Conservation (phyloP, 768 basidiomycete species). For the Lentinula edodes region DNA sequence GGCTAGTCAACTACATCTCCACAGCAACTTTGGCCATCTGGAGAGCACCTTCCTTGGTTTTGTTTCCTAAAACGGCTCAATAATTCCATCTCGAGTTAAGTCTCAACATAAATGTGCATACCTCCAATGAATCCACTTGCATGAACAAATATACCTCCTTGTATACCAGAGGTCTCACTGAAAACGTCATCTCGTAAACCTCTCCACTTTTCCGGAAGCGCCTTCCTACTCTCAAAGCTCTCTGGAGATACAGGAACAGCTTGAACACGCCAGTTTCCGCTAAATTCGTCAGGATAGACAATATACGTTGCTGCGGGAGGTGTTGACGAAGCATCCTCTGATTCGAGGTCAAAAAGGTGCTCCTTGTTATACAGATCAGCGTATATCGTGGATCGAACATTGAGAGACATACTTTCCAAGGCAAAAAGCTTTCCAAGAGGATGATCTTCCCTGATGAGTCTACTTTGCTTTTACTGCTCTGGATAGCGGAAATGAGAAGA, state of each 20-base stretch:
- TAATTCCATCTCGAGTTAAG: neutral
- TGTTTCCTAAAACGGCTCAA: constrained; percentile 54
- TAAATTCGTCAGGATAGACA: constrained; percentile 82
- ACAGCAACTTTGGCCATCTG: constrained; percentile 71
- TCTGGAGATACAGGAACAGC: constrained; percentile 80
- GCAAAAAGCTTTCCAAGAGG: constrained; percentile 71
- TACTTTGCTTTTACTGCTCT: constrained; percentile 47
- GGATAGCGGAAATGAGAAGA: constrained; percentile 56
- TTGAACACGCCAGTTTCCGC: constrained; percentile 83
- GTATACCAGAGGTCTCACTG: constrained; percentile 66
- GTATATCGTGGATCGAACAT: constrained; percentile 10
- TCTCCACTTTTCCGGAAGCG: constrained; percentile 90
- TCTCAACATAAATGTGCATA: constrained; percentile 22
- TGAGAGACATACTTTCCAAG: constrained; percentile 70
- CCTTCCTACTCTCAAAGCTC: constrained; percentile 87
- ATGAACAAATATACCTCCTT: constrained; percentile 88
- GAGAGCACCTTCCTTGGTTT: constrained; percentile 85
- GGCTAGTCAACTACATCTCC: constrained; percentile 21
- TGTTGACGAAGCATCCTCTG: constrained; percentile 34
- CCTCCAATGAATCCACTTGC: constrained; percentile 97
- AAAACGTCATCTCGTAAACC: constrained; percentile 85
- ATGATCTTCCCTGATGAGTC: constrained; percentile 77
- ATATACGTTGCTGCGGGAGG: constrained; percentile 70
- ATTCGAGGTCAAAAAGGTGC: constrained; percentile 87
- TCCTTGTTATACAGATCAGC: constrained; percentile 41